Evolutionary conservation across 83 land plant genomes (phyloP).

Genomic region (Thuja plicata): DNA sequence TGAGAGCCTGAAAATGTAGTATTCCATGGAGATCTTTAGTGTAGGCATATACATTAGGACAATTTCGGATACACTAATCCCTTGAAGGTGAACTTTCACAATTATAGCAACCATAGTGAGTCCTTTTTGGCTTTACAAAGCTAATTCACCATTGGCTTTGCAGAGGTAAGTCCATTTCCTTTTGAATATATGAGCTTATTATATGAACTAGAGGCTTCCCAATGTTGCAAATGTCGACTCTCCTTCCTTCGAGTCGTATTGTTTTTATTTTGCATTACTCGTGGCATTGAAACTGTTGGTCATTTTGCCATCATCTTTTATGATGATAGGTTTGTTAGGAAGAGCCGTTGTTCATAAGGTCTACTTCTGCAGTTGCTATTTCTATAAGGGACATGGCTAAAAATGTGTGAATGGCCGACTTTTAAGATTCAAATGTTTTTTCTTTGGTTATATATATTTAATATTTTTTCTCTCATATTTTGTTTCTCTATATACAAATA

Average conservation of each 20-base stretch:
- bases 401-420: background rate
- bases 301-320: background rate
- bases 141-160: too few relatives aligned
- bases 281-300: background rate
- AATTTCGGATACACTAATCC: background rate
- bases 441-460: too few relatives aligned
- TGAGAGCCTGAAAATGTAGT: slow-evolving; percentile 39
- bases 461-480: too few relatives aligned
- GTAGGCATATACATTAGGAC: background rate
- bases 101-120: background rate
- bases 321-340: background rate
- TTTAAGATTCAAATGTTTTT: background rate
- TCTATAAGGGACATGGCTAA: too few relatives aligned
- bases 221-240: background rate
- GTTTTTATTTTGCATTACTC: background rate
- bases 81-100: background rate
- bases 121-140: background rate
- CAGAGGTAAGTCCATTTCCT: too few relatives aligned
- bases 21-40: background rate
- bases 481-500: too few relatives aligned
- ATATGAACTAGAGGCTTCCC: background rate
- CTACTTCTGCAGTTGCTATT: background rate
- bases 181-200: background rate
- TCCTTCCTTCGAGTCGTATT: background rate
- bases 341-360: background rate